Percentiles rank a stretch among this genome's conserved stretches.
phyloP scores from a whole-genome alignment of 352 stramenopile genomes.

The Blastocystis sp. region DNA sequence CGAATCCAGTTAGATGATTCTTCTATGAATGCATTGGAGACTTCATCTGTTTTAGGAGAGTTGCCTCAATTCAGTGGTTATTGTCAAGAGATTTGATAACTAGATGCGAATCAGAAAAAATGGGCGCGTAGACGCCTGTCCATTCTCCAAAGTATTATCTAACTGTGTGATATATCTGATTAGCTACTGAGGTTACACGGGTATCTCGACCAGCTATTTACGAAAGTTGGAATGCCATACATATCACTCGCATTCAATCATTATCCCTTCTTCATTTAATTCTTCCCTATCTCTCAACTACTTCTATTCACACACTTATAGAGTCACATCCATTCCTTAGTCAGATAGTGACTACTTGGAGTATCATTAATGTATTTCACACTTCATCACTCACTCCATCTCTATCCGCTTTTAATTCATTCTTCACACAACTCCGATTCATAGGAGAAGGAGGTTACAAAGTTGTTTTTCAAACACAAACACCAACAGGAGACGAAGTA shows the following conservation, averaged over 20 bases:
- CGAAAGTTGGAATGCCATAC: background rate
- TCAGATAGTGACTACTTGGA: background rate
- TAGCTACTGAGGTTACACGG: background rate
- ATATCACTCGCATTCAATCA: background rate
- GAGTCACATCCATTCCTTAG: background rate
- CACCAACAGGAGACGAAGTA: background rate
- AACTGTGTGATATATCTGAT: background rate
- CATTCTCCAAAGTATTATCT: background rate
- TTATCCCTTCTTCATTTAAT: constrained; percentile 2
- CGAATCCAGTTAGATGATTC: background rate
- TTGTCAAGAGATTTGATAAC: background rate
- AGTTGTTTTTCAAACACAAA: background rate
- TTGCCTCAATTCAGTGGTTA: background rate
- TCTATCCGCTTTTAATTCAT: background rate
- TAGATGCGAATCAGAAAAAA: constrained; percentile 25
- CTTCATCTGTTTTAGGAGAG: background rate
- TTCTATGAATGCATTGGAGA: background rate
- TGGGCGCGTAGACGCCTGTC: background rate
- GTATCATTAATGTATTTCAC: background rate
- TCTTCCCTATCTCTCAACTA: constrained; percentile 3
- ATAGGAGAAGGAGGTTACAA: constrained; percentile 47
- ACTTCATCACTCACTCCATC: background rate
- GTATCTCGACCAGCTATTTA: background rate
- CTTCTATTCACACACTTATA: background rate
- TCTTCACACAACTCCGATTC: background rate